phyloP scores from a whole-genome alignment of 352 stramenopile species.

The Ophiocytium majus region DNA sequence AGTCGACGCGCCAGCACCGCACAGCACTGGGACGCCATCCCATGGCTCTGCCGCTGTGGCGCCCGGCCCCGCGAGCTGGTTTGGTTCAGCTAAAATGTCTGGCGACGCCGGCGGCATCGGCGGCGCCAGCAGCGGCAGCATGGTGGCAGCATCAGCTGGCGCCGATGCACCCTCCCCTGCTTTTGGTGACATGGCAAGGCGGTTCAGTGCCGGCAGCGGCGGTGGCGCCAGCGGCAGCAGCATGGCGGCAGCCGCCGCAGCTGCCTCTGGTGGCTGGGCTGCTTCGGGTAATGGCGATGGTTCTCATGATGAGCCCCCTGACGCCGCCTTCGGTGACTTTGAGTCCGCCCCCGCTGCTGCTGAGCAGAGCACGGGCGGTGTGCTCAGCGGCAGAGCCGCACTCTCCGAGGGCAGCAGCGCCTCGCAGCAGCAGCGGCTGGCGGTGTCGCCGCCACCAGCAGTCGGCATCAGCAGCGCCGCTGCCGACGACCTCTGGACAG shows the following conservation, averaged over 20 bases:
- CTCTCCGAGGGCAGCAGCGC: background rate
- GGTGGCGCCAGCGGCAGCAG: background rate
- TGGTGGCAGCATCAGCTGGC: too few species aligned
- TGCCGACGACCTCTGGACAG: background rate
- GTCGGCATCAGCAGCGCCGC: background rate
- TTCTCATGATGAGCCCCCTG: background rate
- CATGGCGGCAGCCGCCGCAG: background rate
- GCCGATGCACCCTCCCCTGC: too few species aligned
- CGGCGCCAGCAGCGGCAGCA: too few species aligned
- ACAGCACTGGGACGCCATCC: background rate
- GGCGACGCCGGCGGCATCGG: too few species aligned
- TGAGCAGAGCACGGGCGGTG: background rate
- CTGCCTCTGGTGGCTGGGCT: background rate
- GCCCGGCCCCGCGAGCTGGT: too few species aligned
- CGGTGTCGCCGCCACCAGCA: background rate
- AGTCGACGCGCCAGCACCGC: background rate
- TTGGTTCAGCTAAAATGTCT: too few species aligned
- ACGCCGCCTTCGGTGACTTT: slow-evolving; percentile 49
- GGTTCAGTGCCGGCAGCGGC: background rate
- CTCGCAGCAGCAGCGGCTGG: too few species aligned
- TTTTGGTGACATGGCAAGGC: background rate
- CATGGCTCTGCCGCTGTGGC: background rate
- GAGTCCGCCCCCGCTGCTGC: slow-evolving; percentile 20
- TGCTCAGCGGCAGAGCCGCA: background rate
- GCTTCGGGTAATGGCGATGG: background rate